Evolutionary conservation across 176 grass and related monocot species (phyloP), one percentile per base, ranked within the genome.

Genomic region (Oropetium thomaeum): DNA sequence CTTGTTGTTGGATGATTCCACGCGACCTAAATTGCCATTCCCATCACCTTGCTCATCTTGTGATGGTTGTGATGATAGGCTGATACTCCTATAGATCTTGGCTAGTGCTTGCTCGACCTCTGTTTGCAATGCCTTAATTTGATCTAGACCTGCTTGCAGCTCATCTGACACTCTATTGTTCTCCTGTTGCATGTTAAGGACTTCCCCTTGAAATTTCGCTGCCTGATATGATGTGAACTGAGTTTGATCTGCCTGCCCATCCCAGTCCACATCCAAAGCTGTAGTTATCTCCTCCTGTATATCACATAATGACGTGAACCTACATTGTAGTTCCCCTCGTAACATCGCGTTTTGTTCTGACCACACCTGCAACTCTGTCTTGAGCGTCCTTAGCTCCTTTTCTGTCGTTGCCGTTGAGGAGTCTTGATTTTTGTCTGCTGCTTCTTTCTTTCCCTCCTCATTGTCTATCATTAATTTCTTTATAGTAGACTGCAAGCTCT

Each of bases 281-380:
- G 67, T 37, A 11, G 80, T 75, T 60, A 96, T 98, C 79, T 98
- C 96, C 79, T 94, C 84, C 61, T 88, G 91, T 39, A 94, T 85
- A 78, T 89, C 86, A 38, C 78, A 78, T 34, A 98, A 69, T 8
- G 95, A 86, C 4, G 81, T 79, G 58, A 85, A 81, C 80, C 95
- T 83, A 23, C 71, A 82, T 45, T 94, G 78, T 27, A 98, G 75
- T 74, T 94, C 95, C n/a, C 78, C 86, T 20, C 80, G 72, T 7
- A 98, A 61, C 39, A 92, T 69, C 38, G 82, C 79, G 29, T 87
- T 98, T 73, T 92, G 87, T 76, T 94, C 96, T n/a, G 88, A 71
- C 91, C 96, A 98, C 47, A 98, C 91, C 79, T 94, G 96, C 47
- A 94, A 67, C 44, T 94, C 96, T 22, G 91, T 94, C 80, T 98